Evolutionary conservation across 2,329 filamentous ascomycete species (phyloP).

Genomic region (Colletotrichum aenigma): DNA sequence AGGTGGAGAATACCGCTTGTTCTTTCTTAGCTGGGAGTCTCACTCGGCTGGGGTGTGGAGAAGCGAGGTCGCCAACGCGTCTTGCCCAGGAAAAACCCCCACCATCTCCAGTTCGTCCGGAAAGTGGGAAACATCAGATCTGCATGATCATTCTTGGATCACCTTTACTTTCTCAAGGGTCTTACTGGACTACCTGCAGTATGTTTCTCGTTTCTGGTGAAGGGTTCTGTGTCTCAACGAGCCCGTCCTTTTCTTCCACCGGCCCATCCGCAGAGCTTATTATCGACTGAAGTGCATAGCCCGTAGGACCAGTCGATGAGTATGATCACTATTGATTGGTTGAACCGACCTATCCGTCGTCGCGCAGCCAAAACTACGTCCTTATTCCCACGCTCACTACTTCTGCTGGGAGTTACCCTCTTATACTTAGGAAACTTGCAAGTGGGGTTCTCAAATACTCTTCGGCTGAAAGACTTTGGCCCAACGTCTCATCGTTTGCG

Average conservation of each 20-base stretch:
- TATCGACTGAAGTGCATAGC: no score
- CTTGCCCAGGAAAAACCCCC: not conserved
- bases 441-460: not conserved
- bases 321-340: not conserved
- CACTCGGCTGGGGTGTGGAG: not conserved
- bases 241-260: not conserved
- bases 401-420: not conserved
- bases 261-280: no score
- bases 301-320: no score
- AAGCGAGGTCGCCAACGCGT: not conserved
- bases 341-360: not conserved
- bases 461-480: not conserved
- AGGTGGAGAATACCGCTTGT: no score
- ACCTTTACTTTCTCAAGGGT: not conserved
- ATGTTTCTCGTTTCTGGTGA: not conserved
- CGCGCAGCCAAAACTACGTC: not conserved
- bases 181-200: not conserved
- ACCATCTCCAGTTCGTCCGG: not conserved
- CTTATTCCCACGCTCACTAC: not conserved
- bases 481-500: not conserved
- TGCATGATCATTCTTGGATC: not conserved
- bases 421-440: not conserved
- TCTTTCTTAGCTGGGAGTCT: not conserved
- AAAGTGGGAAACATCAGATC: not conserved
- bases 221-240: not conserved